Evolutionary conservation across 78 protist species (phyloP).

Genomic region (Planoprotostelium fungivorum): DNA sequence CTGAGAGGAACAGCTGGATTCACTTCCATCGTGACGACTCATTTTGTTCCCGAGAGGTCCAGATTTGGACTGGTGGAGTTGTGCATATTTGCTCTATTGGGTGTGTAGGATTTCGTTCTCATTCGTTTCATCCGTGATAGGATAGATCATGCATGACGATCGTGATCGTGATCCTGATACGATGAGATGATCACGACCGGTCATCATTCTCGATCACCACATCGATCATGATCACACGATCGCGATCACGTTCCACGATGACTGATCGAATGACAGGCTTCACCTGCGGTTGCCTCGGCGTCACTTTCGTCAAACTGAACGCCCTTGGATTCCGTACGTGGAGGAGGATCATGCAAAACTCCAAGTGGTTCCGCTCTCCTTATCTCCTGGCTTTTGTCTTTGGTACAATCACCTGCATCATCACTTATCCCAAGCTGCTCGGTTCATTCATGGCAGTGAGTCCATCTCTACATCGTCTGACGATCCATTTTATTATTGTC

Average conservation of each 20-base stretch:
- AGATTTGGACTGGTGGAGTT: not conserved
- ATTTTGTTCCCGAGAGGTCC: not conserved
- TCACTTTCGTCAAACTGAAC: not conserved
- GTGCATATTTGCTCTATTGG: not conserved
- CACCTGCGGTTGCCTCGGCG: not conserved
- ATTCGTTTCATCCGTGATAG: too few relatives aligned
- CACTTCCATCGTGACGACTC: not conserved
- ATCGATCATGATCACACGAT: too few relatives aligned
- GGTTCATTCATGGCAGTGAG: not conserved
- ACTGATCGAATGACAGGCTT: not conserved
- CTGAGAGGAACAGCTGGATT: not conserved
- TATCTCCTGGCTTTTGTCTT: not conserved
- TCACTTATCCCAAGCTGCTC: not conserved
- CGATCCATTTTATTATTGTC: not conserved
- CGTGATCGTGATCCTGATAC: too few relatives aligned
- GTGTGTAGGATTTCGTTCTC: not conserved
- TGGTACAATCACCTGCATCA: not conserved
- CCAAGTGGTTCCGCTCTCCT: not conserved
- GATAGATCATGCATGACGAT: too few relatives aligned
- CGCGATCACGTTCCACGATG: not conserved
- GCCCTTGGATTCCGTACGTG: not conserved
- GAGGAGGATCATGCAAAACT: not conserved
- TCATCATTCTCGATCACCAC: too few relatives aligned
- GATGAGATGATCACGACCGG: too few relatives aligned
- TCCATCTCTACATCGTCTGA: not conserved